Conservation (phyloP, 371 early-diverging fungal species). For the Actinomortierella wolfii region DNA sequence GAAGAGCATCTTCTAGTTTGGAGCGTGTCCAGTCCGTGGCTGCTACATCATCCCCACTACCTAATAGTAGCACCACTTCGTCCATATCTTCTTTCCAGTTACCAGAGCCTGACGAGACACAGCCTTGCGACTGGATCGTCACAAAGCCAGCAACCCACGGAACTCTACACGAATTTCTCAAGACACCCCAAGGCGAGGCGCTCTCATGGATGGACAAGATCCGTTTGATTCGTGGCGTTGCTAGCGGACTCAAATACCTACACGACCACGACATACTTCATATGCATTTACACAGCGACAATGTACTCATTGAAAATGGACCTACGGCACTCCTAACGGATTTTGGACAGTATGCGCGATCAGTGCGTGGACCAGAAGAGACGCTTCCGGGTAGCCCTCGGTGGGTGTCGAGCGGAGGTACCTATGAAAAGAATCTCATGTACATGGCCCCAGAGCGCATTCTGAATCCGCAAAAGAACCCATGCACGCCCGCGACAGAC, state of each 20-base stretch:
- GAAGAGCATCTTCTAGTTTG: no score
- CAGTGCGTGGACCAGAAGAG: slow-evolving; percentile 17
- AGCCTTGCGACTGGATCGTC: slow-evolving; percentile 38
- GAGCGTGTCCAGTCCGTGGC: no score
- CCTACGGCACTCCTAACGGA: slow-evolving; percentile 35
- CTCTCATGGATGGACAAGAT: slow-evolving; percentile 44
- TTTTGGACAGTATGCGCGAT: slow-evolving; percentile 35
- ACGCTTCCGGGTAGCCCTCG: slow-evolving; percentile 2
- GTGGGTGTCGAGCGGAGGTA: slow-evolving; percentile 32
- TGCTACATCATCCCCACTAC: no score
- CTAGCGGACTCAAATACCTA: slow-evolving; percentile 26
- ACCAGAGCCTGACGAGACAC: slow-evolving; percentile 1
- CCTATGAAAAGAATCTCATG: slow-evolving; percentile 30
- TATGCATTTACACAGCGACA: slow-evolving; percentile 45
- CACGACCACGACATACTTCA: slow-evolving; percentile 39
- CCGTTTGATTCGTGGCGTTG: slow-evolving; percentile 40
- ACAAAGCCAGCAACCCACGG: slow-evolving; percentile 41
- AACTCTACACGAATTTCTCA: slow-evolving; percentile 36
- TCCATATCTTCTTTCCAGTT: neutral
- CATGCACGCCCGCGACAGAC: slow-evolving; percentile 36
- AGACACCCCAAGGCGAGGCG: slow-evolving; percentile 37
- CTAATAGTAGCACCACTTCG: no score
- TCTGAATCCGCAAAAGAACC: slow-evolving; percentile 35
- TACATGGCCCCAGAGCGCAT: slow-evolving; percentile 42
- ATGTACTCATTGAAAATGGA: slow-evolving; percentile 35